Evolutionary conservation across 805 yeast species (phyloP), one percentile per base, ranked within the genome.

Genomic region (Metschnikowia kofuensis): DNA sequence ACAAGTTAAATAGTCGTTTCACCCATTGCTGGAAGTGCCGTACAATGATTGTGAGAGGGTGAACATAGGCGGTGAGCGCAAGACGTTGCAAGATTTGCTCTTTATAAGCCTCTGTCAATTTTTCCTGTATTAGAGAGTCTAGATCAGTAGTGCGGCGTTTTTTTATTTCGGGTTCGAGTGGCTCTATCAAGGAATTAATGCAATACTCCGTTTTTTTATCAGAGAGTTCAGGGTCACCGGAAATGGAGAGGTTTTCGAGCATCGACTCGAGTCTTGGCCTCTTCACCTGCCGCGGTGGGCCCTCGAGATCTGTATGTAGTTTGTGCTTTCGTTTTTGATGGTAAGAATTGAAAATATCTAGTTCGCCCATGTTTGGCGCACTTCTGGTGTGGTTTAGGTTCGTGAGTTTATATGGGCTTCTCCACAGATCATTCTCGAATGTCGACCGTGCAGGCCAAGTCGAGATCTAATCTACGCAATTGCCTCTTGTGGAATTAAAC

Each of bases 1-100:
- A 73, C 26, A 58, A 42, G 52, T 70, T 71, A 56, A 72, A 72
- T 45, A 73, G 54, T 35, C 70, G 54, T 12, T 66, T 42, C 10
- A 63, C 57, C 77, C 77, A 73, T 39, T 44, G 35, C 48, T 71
- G 72, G 50, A 69, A 70, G 35, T 58, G 61, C 29, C 54, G 56
- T 2, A 58, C 50, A 13, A 72, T 45, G 16, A 72, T 21, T 10
- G 58, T 47, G n/a, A 53, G 44, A n/a, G 60, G 62, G 47, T 58
- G 61, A 46, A 60, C 62, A 60, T 67, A 64, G 27, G 41, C 54
- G 16, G 69, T 54, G 14, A 72, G 38, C 39, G 58, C 54, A 26
- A 56, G 40, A 26, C 59, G 57, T 8, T 56, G 52, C 21, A 47
- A 39, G n/a, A 60, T 46, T 11, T 59, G 52, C 21, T 50, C 40